Percentiles rank a stretch among this genome's conserved stretches.
These are phyloP conservation scores for Pseudogymnoascus sp. DNA, from an alignment of 2,329 filamentous ascomycete species.

Conservation along the genomic window DNA sequence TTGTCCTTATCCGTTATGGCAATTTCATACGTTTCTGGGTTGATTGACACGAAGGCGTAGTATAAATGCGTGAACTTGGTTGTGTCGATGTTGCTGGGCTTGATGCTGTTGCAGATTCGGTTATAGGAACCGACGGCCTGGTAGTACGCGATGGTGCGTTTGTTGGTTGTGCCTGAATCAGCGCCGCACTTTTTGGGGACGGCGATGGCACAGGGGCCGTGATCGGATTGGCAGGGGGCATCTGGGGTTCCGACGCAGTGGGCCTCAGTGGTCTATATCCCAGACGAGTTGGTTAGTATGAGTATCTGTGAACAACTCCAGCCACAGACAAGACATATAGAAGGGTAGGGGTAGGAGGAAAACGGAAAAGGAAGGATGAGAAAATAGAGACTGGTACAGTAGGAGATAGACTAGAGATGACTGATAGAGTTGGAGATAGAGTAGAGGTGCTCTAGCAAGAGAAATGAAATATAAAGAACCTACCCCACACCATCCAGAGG, in stretches of 20 bases:
- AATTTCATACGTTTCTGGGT: constrained; percentile 24
- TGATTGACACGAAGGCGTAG: constrained; percentile 28
- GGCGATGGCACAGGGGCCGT: background rate
- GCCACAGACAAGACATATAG: background rate
- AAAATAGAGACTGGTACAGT: background rate
- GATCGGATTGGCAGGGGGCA: background rate
- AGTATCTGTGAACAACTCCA: background rate
- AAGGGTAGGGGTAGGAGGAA: background rate
- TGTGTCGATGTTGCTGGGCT: constrained; percentile 27
- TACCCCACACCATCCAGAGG: constrained; percentile 20
- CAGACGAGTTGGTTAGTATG: background rate
- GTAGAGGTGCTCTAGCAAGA: background rate
- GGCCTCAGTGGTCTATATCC: background rate
- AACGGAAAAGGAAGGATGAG: background rate
- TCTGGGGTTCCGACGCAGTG: background rate
- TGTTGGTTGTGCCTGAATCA: constrained; percentile 20
- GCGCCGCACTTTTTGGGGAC: background rate
- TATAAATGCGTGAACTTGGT: constrained; percentile 29
- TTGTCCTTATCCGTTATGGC: constrained; percentile 21
- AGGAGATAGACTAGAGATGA: background rate
- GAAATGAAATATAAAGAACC: background rate
- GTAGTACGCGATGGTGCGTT: constrained; percentile 20
- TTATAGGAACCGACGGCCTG: constrained; percentile 24
- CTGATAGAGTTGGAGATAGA: background rate
- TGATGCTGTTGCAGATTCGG: constrained; percentile 25